Evolutionary conservation across 2,329 filamentous ascomycete genomes (phyloP).

Genomic region (Dactylellina cionopaga): DNA sequence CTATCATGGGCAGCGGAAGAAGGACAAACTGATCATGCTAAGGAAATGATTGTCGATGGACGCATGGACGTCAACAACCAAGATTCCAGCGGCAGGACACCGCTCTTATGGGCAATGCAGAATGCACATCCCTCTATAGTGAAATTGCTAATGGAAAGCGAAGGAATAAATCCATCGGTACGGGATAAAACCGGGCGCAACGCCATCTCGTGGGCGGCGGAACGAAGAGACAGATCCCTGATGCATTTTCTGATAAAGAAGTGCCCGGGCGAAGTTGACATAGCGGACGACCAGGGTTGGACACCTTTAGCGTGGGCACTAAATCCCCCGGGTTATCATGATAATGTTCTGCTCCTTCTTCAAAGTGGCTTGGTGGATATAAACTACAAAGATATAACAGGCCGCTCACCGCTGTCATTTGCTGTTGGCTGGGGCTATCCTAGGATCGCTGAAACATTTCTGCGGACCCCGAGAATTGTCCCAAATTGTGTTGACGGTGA

Average conservation of each 20-base stretch:
- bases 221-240: not conserved
- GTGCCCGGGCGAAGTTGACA: constrained; percentile 1
- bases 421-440: constrained; percentile 6
- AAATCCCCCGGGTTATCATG: constrained; percentile 4
- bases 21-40: constrained; percentile 2
- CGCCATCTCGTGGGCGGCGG: constrained; percentile 16
- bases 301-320: constrained; percentile 15
- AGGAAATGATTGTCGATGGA: not conserved
- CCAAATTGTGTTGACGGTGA: constrained; percentile 12
- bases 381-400: constrained; percentile 4
- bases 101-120: constrained; percentile 5
- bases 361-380: constrained; percentile 12
- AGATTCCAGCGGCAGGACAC: not conserved
- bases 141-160: constrained; percentile 7
- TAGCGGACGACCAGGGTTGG: constrained; percentile 9
- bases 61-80: constrained; percentile 11
- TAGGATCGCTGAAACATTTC: not conserved
- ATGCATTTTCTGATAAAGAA: constrained; percentile 12
- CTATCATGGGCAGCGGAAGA: constrained; percentile 20
- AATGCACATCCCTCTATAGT: not conserved
- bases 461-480: constrained; percentile 6
- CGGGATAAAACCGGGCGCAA: constrained; percentile 8
- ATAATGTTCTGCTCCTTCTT: not conserved
- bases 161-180: constrained; percentile 2
- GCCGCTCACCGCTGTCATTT: constrained; percentile 13